Evolutionary conservation across 208 protist genomes (phyloP), one percentile per base, ranked within the genome.

Genomic region (Wallacemonas rigidus): DNA sequence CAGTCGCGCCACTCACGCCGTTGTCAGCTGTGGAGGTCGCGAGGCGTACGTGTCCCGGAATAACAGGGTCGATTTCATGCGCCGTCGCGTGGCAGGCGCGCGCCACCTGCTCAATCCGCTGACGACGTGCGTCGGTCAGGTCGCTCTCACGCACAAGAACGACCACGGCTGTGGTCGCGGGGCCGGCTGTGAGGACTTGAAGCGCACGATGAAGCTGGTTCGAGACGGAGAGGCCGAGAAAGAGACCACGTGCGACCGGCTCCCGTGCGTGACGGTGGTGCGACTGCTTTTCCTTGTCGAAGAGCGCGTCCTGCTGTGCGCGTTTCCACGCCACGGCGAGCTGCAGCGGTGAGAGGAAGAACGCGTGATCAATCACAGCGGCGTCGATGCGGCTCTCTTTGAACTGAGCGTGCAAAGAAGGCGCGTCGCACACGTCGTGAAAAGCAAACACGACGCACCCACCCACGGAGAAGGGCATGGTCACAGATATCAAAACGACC

Each of bases 321-420:
- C 90, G 90, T 45, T 90, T 79, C 68, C 92, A 69, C 9, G 88
- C 86, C 15, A 82, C 85, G 12, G 81, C 76, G 14, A 95, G 82
- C 40, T 95, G 90, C 11, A 90, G 74, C 2, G 72, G 74, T 0
- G 90, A 95, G n/a, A 93, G 9, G 40, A 93, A 67, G 57, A 81
- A 91, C 43, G 75, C 78, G 35, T 87, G 81, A 64, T 95, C 87
- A 15, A 95, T 77, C 3, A 93, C 87, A 5, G 87, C 90, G 3
- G 86, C 85, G 40, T 93, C 82, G 55, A 90, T 80, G 43, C 67
- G 60, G 14, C 40, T 47, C 3, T 74, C 44, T 56, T 90, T 88
- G 50, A 91, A 71, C 38, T 82, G 71, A 3, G 77, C 64, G 55
- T 90, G 81, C 41, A 90, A 69, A 26, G 70, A 67, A 2, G 80